Evolutionary conservation across 495 filamentous ascomycete genomes (phyloP).

Genomic region (Podospora fimiseda): DNA sequence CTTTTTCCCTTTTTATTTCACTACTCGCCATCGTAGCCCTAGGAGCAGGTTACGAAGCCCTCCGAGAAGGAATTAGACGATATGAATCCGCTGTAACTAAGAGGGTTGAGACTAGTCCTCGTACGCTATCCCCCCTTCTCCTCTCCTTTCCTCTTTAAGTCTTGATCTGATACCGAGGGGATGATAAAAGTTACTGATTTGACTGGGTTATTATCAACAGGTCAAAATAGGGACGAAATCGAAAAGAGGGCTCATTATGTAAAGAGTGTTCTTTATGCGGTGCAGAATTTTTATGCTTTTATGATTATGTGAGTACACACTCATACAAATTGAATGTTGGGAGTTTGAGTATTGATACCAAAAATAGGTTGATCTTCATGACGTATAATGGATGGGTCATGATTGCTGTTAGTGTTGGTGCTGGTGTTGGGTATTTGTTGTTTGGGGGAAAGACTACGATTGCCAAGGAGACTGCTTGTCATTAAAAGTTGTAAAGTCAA

Average conservation of each 20-base stretch:
- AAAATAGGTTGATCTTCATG: constrained; percentile 90
- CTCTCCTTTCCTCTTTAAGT: constrained; percentile 1
- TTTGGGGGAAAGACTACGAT: constrained; percentile 66
- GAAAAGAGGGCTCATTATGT: constrained; percentile 60
- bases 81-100: constrained; percentile 63
- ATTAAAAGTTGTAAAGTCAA: constrained; percentile 50
- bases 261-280: constrained; percentile 77
- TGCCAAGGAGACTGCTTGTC: constrained; percentile 83
- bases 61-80: constrained; percentile 66
- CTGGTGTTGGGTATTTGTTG: constrained; percentile 77
- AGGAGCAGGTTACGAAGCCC: constrained; percentile 82
- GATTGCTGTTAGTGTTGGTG: constrained; percentile 82
- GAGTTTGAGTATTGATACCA: not conserved
- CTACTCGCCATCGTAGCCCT: constrained; percentile 75
- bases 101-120: constrained; percentile 44
- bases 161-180: constrained; percentile 36
- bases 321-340: not conserved
- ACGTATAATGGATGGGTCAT: constrained; percentile 99
- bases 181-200: constrained; percentile 50
- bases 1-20: constrained; percentile 67
- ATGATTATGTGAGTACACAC: constrained; percentile 86
- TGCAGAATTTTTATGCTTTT: constrained; percentile 97
- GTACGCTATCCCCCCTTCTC: constrained; percentile 42
- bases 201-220: constrained; percentile 31
- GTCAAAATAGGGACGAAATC: constrained; percentile 48